Evolutionary conservation across 139 green algal species (phyloP).

Genomic region (Coccomyxa sp.): DNA sequence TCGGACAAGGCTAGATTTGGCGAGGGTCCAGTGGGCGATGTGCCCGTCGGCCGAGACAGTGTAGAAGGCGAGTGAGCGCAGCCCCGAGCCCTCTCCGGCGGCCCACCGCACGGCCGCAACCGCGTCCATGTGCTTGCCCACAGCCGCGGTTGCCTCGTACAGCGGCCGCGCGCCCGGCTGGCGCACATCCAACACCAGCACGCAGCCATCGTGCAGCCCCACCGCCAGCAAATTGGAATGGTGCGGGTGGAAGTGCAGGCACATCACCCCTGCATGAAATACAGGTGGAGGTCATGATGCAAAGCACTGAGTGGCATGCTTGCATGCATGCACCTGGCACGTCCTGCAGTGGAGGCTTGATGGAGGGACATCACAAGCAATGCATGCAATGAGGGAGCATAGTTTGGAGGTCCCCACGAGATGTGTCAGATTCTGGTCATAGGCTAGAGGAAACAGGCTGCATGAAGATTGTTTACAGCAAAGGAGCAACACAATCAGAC

Average conservation of each 20-base stretch:
- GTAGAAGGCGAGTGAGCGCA: conserved; percentile 14
- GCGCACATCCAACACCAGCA: conserved; percentile 68
- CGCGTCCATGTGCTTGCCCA: conserved; percentile 80
- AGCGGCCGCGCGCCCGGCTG: conserved; percentile 31
- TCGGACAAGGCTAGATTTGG: neutral
- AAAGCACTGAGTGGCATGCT: neutral
- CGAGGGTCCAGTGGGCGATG: conserved; percentile 82
- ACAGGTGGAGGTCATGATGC: neutral
- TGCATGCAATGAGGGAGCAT: neutral
- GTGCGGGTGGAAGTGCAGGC: conserved; percentile 83
- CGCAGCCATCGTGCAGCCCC: conserved; percentile 81
- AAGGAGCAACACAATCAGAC: too few relatives aligned
- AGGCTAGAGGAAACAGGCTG: too few relatives aligned
- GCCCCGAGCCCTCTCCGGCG: conserved; percentile 9
- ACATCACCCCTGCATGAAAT: conserved; percentile 71
- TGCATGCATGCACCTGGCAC: neutral
- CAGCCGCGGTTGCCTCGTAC: conserved; percentile 57
- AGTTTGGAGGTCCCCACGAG: too few relatives aligned
- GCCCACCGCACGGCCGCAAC: conserved; percentile 84
- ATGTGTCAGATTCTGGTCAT: too few relatives aligned
- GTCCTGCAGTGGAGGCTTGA: neutral
- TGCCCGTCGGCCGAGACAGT: conserved; percentile 63
- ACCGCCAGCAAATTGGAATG: conserved; percentile 78
- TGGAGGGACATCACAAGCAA: neutral
- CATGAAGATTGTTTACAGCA: too few relatives aligned